Evolutionary conservation across 2,329 filamentous ascomycete genomes (phyloP).

Genomic region (Phialophora chinensis): DNA sequence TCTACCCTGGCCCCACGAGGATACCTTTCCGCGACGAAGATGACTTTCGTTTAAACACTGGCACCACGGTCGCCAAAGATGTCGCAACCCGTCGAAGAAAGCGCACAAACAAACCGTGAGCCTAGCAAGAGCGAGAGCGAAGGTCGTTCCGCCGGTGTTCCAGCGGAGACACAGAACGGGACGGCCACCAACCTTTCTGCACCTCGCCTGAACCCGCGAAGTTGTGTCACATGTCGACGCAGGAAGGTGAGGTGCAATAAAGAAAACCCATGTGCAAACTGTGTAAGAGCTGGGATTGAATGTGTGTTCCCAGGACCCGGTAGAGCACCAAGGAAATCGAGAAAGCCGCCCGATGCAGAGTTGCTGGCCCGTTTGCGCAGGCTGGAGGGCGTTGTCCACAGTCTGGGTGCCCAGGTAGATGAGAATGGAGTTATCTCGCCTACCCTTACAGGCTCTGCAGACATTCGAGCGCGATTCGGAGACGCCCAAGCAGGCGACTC

Average conservation of each 20-base stretch:
- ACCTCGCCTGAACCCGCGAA: constrained; percentile 46
- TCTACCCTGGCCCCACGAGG: background rate
- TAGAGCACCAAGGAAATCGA: constrained; percentile 63
- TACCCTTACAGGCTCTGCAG: constrained; percentile 24
- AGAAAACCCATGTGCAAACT: constrained; percentile 55
- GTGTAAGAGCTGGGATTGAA: constrained; percentile 58
- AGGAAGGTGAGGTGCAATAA: constrained; percentile 58
- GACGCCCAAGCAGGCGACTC: constrained; percentile 22
- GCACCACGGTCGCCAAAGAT: constrained; percentile 7
- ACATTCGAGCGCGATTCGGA: constrained; percentile 29
- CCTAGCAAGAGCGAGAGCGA: constrained; percentile 1
- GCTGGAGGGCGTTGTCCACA: constrained; percentile 67
- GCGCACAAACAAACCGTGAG: constrained; percentile 6
- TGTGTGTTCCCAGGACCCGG: constrained; percentile 69
- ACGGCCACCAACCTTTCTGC: constrained; percentile 15
- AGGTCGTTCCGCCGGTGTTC: background rate
- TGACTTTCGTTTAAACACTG: background rate
- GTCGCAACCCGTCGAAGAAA: constrained; percentile 11
- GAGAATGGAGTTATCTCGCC: constrained; percentile 40
- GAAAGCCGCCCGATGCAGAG: constrained; percentile 65
- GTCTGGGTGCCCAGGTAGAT: constrained; percentile 56
- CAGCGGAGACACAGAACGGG: background rate
- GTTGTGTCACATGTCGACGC: constrained; percentile 55
- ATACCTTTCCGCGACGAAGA: background rate
- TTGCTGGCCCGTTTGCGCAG: constrained; percentile 63